These are phyloP conservation scores for Verticillium dahliae DNA, from an alignment of 2,329 filamentous ascomycete species.

Conservation along the genomic window DNA sequence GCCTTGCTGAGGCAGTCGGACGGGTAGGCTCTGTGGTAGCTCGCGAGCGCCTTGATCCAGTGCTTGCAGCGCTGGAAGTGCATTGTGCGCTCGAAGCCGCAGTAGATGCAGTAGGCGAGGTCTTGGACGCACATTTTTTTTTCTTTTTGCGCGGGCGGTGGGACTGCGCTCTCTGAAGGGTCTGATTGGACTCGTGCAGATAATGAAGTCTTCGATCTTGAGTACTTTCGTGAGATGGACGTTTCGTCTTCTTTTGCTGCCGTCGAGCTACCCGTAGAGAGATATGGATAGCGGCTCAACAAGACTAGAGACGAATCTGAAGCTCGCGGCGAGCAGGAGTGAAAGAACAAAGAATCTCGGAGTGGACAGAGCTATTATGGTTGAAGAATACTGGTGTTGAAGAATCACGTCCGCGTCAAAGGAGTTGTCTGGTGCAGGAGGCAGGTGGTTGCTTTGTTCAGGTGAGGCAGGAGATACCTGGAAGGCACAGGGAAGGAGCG, in stretches of 20 bases:
- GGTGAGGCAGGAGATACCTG: neutral
- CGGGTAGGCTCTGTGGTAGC: conserved; percentile 3
- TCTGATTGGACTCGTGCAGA: neutral
- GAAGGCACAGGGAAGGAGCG: neutral
- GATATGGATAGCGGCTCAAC: too few species aligned
- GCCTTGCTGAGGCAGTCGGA: conserved; percentile 4
- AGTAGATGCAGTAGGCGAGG: conserved; percentile 9
- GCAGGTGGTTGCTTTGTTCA: neutral
- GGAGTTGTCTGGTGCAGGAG: neutral
- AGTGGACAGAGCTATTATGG: neutral
- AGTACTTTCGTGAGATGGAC: neutral
- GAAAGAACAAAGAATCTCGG: neutral
- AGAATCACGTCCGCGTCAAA: neutral
- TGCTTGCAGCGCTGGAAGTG: conserved; percentile 8
- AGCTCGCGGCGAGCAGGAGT: neutral
- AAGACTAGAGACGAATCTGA: too few species aligned
- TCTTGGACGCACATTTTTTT: conserved; percentile 10
- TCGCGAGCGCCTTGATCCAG: conserved; percentile 1
- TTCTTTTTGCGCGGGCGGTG: neutral
- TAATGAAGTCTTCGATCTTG: neutral
- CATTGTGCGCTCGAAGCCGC: conserved; percentile 11
- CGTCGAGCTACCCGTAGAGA: neutral
- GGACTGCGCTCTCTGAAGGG: too few species aligned
- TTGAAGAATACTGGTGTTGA: neutral
- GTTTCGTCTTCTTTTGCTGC: neutral